These are phyloP conservation scores for Microbotryum saponariae DNA, from an alignment of 1,284 basidiomycete genomes.

Conservation along the genomic window DNA sequence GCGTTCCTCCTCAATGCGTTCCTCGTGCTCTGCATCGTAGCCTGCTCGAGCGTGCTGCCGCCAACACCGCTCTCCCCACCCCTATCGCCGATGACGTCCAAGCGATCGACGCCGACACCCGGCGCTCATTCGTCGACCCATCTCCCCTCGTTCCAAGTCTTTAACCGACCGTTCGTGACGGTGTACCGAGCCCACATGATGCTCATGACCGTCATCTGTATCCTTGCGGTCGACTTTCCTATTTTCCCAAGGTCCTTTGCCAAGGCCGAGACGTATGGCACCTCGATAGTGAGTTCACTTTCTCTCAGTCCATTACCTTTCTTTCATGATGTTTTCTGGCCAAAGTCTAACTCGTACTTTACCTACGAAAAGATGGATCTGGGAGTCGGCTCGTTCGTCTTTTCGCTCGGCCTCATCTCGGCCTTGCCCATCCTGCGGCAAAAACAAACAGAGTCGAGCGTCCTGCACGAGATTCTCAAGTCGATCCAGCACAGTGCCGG, in stretches of 20 bases:
- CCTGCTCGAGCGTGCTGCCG: background rate
- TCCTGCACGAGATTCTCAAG: slow-evolving; percentile 40
- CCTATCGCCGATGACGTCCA: slow-evolving; percentile 9
- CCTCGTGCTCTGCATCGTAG: slow-evolving; percentile 38
- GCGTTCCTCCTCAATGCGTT: slow-evolving; percentile 52
- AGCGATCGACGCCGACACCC: background rate
- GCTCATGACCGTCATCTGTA: slow-evolving; percentile 80
- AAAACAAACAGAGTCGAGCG: slow-evolving; percentile 44
- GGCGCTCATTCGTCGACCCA: background rate
- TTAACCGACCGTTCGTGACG: slow-evolving; percentile 56
- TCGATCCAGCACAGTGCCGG: slow-evolving; percentile 49
- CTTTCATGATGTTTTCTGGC: background rate
- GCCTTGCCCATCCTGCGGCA: slow-evolving; percentile 55
- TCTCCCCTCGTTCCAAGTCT: slow-evolving; percentile 14
- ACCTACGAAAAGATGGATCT: slow-evolving; percentile 74
- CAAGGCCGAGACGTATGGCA: slow-evolving; percentile 92
- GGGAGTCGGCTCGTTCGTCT: slow-evolving; percentile 92
- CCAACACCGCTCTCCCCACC: background rate
- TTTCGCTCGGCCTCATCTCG: slow-evolving; percentile 84
- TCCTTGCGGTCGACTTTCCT: slow-evolving; percentile 92
- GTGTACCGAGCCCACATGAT: slow-evolving; percentile 93
- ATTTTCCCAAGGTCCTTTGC: slow-evolving; percentile 80
- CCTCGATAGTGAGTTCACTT: slow-evolving; percentile 61
- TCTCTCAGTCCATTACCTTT: no score
- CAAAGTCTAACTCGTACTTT: background rate